Evolutionary conservation across 768 basidiomycete genomes (phyloP), one percentile per base, ranked within the genome.

Genomic region (Pleurotus platypus): DNA sequence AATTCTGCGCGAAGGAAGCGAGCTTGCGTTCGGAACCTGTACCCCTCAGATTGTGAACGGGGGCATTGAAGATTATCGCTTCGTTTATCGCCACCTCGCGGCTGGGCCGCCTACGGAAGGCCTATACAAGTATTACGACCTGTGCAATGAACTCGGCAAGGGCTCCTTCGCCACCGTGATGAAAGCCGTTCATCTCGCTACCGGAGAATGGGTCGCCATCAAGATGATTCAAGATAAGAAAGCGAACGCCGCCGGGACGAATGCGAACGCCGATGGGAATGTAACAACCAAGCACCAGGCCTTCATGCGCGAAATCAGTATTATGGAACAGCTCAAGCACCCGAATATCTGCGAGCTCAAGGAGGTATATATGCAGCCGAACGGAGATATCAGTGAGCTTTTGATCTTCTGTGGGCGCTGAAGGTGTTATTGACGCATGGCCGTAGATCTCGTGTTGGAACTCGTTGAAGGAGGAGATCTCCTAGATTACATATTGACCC

Each of bases 91-190:
- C 8, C 83, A 87, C 61, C 75, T 79, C 9, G 85, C 86, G 5
- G 72, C 67, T 26, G 78, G 80, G 0, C 71, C 73, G 12, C 74
- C 80, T 0, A 70, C 70, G 18, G 75, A 75, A 3, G 86, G 85
- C 2, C 69, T 92, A 8, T 82, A 86, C 65, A 80, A 80, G 1
- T 72, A 75, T 55, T 92, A 92, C 67, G 89, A 90, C 60, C 64
- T 90, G 39, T 75, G 78, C 30, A 68, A 75, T 50, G 87, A 90
- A 68, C 82, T 98, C 2, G 96, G 96, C 54, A 88, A 87, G 63
- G 96, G 96, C 7, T 86, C 92, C 2, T 98, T 97, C 67, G 96
- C 94, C 3, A 88, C 87, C 8, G 96, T 98, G 16, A 82, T 87
- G 75, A 90, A 89, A 67, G 94, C 91, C 1, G 75, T 94, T 46